Evolutionary conservation across 2,329 filamentous ascomycete genomes (phyloP), one percentile per base, ranked within the genome.

Genomic region (Pseudogymnoascus sp.): DNA sequence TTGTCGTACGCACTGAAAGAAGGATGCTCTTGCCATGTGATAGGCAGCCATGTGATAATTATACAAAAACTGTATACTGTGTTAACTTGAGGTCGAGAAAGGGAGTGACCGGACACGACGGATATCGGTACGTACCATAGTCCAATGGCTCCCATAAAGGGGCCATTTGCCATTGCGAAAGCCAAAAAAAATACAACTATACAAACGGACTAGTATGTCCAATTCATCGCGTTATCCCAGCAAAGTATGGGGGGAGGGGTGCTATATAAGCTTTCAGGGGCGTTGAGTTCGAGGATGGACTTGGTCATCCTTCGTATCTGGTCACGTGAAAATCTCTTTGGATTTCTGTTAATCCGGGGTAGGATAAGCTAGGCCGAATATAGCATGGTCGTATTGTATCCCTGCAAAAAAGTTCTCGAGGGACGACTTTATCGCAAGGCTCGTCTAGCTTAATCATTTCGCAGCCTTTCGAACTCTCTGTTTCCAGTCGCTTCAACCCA

Each of bases 11-110:
- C n/a, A 60, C 59, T 36, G n/a, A 60, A 60, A 7, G 34, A 60
- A 42, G 34, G 59, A 25, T 60, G 59, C 59, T 60, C 59, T 25
- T 60, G 34, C 59, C 59, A 60, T 12, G 59, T 60, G 36, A 38
- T 40, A 16, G 59, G n/a, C 16, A 60, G 34, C 59, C 59, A 60
- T 38, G 38, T 21, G 16, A 56, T 56, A 34, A 56, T 56, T 56
- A 56, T 56, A 56, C 50, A 56, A 56, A 56, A 56, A 56, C 50
- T 56, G 28, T 56, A 34, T 56, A 36, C 28, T 11, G 28, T 56
- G 28, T 56, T 56, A 56, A 25, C 50, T 56, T 34, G n/a, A 11
- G 50, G n/a, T 36, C 50, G n/a, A 18, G 25, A 34, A 56, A 34
- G 16, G 25, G 28, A 34, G 28, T 21, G 50, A 34, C 18, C 5